phyloP scores from a whole-genome alignment of 805 yeast genomes.

The Vanderwaltozyma yarrowii region DNA sequence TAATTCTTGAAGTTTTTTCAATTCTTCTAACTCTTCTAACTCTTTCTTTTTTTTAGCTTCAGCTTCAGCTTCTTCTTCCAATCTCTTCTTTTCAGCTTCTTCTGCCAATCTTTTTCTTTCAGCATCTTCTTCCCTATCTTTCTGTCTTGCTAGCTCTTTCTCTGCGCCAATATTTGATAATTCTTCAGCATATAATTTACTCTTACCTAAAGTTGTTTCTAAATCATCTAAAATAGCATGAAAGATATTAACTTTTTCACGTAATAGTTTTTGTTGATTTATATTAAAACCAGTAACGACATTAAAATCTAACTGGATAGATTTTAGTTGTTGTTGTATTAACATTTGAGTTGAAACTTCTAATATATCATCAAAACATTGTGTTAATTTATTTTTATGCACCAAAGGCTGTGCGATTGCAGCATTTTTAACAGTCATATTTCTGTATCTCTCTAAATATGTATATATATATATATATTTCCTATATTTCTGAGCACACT shows the following conservation, averaged over 20 bases:
- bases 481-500: too few species aligned
- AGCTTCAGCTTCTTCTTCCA: too few species aligned
- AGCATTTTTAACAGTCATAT: not conserved
- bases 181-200: conserved; percentile 22
- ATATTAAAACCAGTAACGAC: conserved; percentile 20
- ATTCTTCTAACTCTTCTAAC: conserved; percentile 7
- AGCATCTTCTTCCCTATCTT: conserved; percentile 22
- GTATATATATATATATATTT: too few species aligned
- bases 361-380: conserved; percentile 27
- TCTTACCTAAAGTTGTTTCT: conserved; percentile 20
- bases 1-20: conserved; percentile 4
- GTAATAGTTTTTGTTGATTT: conserved; percentile 17
- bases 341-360: conserved; percentile 27
- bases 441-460: too few species aligned
- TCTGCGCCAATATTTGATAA: conserved; percentile 21
- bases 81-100: conserved; percentile 6
- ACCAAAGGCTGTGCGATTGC: not conserved
- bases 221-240: conserved; percentile 25
- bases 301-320: conserved; percentile 22
- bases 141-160: conserved; percentile 25
- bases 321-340: conserved; percentile 27
- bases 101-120: conserved; percentile 9
- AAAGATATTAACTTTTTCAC: conserved; percentile 21
- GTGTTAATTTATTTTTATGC: conserved; percentile 21
- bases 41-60: conserved; percentile 5